These are phyloP conservation scores for Rhododendron simsii DNA, from an alignment of 148 eudicot species.

Conservation along the genomic window DNA sequence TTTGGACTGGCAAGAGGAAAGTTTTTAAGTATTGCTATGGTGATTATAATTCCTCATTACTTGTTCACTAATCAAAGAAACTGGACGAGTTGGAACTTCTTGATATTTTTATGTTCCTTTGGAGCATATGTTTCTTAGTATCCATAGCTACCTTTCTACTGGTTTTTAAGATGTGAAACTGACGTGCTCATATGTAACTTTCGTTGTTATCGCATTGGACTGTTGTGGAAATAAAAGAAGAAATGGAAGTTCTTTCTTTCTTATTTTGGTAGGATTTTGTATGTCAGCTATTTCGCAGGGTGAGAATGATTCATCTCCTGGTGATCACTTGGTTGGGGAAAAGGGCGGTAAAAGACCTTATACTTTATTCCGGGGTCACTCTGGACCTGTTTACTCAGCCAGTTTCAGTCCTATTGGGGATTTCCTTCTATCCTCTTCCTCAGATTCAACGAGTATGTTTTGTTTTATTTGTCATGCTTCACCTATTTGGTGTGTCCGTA, in stretches of 20 bases:
- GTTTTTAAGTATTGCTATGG: not conserved
- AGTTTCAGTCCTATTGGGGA: constrained; percentile 89
- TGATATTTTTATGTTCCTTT: not conserved
- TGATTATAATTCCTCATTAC: not conserved
- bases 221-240: not conserved
- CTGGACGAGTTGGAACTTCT: not conserved
- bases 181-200: not conserved
- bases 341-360: constrained; percentile 65
- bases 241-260: not conserved
- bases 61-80: not conserved
- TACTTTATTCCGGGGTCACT: constrained; percentile 81
- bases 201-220: not conserved
- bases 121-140: not conserved
- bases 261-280: not conserved
- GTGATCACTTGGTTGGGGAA: constrained; percentile 40
- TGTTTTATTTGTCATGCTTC: constrained; percentile 11
- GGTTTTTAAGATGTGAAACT: not conserved
- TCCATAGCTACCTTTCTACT: not conserved
- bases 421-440: constrained; percentile 89
- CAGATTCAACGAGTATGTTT: constrained; percentile 82
- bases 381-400: constrained; percentile 94
- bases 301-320: constrained; percentile 55
- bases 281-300: constrained; percentile 49
- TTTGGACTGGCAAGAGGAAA: not conserved
- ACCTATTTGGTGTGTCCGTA: not conserved